These are phyloP conservation scores for Aegilops bicornis DNA, from an alignment of 176 grass and related monocot genomes.

Conservation along the genomic window DNA sequence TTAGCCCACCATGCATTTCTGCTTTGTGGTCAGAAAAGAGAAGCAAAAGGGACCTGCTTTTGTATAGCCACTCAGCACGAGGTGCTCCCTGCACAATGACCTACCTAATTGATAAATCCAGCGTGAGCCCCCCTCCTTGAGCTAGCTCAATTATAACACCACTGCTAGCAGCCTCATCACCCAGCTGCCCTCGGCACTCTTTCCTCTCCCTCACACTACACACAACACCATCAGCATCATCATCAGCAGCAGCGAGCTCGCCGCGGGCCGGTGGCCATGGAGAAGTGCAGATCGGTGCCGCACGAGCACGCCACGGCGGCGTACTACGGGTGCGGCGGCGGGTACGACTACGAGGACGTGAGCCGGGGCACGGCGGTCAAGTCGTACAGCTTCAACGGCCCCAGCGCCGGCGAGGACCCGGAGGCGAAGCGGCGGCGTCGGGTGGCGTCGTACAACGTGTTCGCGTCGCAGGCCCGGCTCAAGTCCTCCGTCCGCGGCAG, in stretches of 20 bases:
- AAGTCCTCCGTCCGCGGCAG: conserved; percentile 77
- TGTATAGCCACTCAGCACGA: not conserved
- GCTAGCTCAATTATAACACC: conserved; percentile 33
- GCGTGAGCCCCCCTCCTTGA: not conserved
- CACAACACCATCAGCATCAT: not conserved
- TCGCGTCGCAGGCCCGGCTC: conserved; percentile 77
- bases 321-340: conserved; percentile 52
- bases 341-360: conserved; percentile 54
- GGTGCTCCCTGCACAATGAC: conserved; percentile 15
- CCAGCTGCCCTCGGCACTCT: not conserved
- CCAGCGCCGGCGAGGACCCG: conserved; percentile 62
- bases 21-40: conserved; percentile 24
- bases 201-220: conserved; percentile 1
- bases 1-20: not conserved
- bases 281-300: conserved; percentile 89
- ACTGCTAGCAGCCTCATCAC: not conserved
- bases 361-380: conserved; percentile 25
- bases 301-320: conserved; percentile 49
- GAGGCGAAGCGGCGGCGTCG: conserved; percentile 90
- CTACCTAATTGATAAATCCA: conserved; percentile 37
- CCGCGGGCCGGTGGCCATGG: conserved; percentile 35
- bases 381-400: conserved; percentile 90
- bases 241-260: not conserved
- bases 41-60: conserved; percentile 16
- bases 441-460: conserved; percentile 89